Conservation (phyloP, 2,329 filamentous ascomycete species). For the Colletotrichum destructivum region DNA sequence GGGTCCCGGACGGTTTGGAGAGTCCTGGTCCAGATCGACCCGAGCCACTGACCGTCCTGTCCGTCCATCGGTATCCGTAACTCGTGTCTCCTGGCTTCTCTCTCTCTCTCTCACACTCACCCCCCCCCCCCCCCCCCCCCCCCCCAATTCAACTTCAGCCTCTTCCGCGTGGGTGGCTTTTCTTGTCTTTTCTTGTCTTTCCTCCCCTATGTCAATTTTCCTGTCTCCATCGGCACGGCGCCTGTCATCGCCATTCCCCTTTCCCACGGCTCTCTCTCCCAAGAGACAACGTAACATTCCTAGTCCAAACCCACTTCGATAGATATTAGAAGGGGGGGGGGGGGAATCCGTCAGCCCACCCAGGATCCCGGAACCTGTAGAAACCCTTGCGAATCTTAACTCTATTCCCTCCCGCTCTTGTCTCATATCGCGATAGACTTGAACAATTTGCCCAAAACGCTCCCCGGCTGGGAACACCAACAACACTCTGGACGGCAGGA, state of each 20-base stretch:
- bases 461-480: too few relatives aligned
- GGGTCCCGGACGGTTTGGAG: constrained; percentile 7
- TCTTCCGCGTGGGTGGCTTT: constrained; percentile 25
- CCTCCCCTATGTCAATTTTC: neutral
- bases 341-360: constrained; percentile 20
- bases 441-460: constrained; percentile 2
- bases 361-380: constrained; percentile 26
- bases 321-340: neutral
- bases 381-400: constrained; percentile 31
- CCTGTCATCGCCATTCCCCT: neutral
- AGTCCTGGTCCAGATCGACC: constrained; percentile 13
- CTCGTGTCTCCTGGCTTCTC: neutral
- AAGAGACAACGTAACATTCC: neutral
- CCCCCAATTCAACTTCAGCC: neutral
- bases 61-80: neutral
- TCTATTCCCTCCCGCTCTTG: constrained; percentile 27
- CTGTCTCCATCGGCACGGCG: constrained; percentile 26
- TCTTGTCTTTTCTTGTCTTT: neutral
- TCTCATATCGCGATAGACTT: constrained; percentile 33
- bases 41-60: neutral
- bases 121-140: too few relatives aligned
- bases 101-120: too few relatives aligned
- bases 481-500: neutral
- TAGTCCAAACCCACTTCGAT: neutral
- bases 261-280: neutral